Evolutionary conservation across 441 rosid genomes (phyloP), one percentile per base, ranked within the genome.

Genomic region (Gossypium trilobum): DNA sequence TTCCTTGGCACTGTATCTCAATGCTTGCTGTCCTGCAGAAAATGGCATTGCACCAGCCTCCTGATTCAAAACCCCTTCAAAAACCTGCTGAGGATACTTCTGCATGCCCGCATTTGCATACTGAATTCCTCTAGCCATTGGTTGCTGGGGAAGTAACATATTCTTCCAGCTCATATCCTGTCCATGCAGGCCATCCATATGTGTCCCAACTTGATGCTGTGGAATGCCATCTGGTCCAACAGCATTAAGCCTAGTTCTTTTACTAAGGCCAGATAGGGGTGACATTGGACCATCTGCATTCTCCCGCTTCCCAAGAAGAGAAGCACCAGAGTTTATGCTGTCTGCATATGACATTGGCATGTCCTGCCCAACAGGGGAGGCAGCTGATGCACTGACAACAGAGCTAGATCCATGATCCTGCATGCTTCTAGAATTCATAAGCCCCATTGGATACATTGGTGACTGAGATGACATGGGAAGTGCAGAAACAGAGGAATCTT

Each of bases 141-240:
- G 79, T 79, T 82, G 94, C 73, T 84, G 88, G 73, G 86, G 90
- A 57, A 86, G 71, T 73, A 86, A 67, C 48, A 87, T 55, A 79
- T 75, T 91, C 82, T 85, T 93, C 92, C 91, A 83, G 79, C 75
- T 92, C 76, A 87, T 76, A 72, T 89, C 96, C 36, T 87, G 63
- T 80, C 90, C 84, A 79, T 84, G 91, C 54, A 86, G 79, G 70
- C 83, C 82, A 68, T 89, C 97, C 72, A 85, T 76, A 66, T 83
- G 84, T 46, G 78, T 75, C 46, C 91, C 91, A 62, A 82, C 74
- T 68, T 88, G 90, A 75, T 85, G 93, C 75, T 82, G 98, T 73
- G 82, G 89, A 80, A 82, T 79, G 65, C 86, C 89, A 75, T 91
- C 95, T 72, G 89, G 75, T 74, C 82, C 90, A 66, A 84, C 71